Evolutionary conservation across 2,329 filamentous ascomycete species (phyloP).

Genomic region (Basipetospora chlamydospora): DNA sequence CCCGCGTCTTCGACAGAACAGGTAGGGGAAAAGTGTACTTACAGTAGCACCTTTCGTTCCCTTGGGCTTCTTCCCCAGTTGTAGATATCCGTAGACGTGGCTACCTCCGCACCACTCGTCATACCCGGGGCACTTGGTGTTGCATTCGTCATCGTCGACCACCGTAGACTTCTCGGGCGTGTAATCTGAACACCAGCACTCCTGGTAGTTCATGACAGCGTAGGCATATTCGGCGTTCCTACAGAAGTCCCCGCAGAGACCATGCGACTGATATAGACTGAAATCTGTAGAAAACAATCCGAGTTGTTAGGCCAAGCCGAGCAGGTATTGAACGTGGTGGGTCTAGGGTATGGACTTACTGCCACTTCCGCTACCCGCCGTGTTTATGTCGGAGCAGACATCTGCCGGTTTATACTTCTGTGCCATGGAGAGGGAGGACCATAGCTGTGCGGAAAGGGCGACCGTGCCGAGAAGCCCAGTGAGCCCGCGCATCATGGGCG

Average conservation of each 20-base stretch:
- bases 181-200: constrained; percentile 66
- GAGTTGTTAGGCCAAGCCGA: no score
- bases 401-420: constrained; percentile 8
- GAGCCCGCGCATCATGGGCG: not conserved
- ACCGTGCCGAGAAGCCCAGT: not conserved
- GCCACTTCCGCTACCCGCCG: constrained; percentile 19
- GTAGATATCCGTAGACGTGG: constrained; percentile 51
- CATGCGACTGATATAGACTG: constrained; percentile 52
- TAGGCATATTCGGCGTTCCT: constrained; percentile 41
- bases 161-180: constrained; percentile 33
- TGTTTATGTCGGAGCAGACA: constrained; percentile 23
- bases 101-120: constrained; percentile 53
- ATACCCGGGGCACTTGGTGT: constrained; percentile 52
- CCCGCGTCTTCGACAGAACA: not conserved
- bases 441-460: constrained; percentile 3
- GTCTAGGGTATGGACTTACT: constrained; percentile 20
- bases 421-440: constrained; percentile 1
- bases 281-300: constrained; percentile 27
- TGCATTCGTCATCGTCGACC: constrained; percentile 33
- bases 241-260: constrained; percentile 51
- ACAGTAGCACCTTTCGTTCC: constrained; percentile 19
- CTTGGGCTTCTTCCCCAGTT: constrained; percentile 34
- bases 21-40: constrained; percentile 1
- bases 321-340: not conserved
- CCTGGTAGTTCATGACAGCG: constrained; percentile 48